phyloP scores from a whole-genome alignment of 768 basidiomycete genomes.

The Sarcomyxa edulis region DNA sequence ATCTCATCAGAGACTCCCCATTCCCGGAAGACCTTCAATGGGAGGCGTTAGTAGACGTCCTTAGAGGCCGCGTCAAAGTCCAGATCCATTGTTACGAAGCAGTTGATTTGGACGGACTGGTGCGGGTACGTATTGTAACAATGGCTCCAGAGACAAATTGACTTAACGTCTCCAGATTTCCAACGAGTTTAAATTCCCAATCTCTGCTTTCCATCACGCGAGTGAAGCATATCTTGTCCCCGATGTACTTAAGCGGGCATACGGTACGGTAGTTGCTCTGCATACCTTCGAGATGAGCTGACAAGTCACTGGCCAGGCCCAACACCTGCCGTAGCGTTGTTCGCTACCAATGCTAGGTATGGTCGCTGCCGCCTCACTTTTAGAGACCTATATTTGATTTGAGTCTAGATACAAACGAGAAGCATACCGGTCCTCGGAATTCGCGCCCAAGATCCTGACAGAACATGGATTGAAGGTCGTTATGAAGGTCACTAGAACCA shows the following conservation, averaged over 20 bases:
- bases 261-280: slow-evolving; percentile 33
- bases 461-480: slow-evolving; percentile 66
- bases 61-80: slow-evolving; percentile 70
- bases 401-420: slow-evolving; percentile 70
- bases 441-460: slow-evolving; percentile 65
- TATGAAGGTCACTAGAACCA: slow-evolving; percentile 51
- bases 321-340: slow-evolving; percentile 70
- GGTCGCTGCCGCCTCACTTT: background rate
- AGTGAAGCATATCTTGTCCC: slow-evolving; percentile 87
- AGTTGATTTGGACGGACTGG: slow-evolving; percentile 66
- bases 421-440: slow-evolving; percentile 74
- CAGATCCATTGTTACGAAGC: slow-evolving; percentile 58
- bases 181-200: slow-evolving; percentile 66
- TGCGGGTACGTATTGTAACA: slow-evolving; percentile 36
- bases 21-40: slow-evolving; percentile 69
- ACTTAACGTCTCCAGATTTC: slow-evolving; percentile 27
- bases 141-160: background rate
- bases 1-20: slow-evolving; percentile 31
- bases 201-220: slow-evolving; percentile 76
- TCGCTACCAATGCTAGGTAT: slow-evolving; percentile 45
- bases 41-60: slow-evolving; percentile 73
- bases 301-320: slow-evolving; percentile 37
- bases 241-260: slow-evolving; percentile 66
- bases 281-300: background rate
- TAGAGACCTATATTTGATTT: background rate